These are phyloP conservation scores for Penicillium griseofulvum DNA, from an alignment of 2,329 filamentous ascomycete species.

Conservation along the genomic window DNA sequence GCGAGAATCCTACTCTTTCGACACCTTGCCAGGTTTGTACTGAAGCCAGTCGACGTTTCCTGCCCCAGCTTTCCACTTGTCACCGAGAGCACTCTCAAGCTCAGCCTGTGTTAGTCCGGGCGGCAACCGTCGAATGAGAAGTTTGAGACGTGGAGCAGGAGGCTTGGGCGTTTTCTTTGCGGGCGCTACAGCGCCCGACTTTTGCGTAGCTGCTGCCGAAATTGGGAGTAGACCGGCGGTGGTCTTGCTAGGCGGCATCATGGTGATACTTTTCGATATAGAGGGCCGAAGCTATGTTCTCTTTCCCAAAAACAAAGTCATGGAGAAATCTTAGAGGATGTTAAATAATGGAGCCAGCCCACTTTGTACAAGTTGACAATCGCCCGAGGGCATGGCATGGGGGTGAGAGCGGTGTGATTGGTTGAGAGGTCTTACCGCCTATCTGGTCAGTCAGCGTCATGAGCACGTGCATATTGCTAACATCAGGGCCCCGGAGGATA, in stretches of 20 bases:
- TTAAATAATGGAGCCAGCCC: neutral
- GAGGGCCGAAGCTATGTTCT: neutral
- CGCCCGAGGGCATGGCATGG: neutral
- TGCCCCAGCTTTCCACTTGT: conserved; percentile 75
- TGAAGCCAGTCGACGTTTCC: conserved; percentile 83
- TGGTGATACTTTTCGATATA: conserved; percentile 5
- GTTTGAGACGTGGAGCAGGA: conserved; percentile 68
- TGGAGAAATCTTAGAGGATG: neutral
- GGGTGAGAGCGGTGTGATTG: neutral
- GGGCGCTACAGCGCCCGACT: conserved; percentile 41
- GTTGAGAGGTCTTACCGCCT: neutral
- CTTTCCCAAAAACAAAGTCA: neutral
- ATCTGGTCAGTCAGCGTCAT: neutral
- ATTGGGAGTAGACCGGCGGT: conserved; percentile 57
- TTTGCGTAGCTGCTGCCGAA: conserved; percentile 47
- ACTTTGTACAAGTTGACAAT: neutral
- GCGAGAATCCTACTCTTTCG: conserved; percentile 65
- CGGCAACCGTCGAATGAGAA: conserved; percentile 79
- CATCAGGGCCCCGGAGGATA: neutral
- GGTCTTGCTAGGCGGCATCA: conserved; percentile 35
- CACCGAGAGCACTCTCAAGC: conserved; percentile 68
- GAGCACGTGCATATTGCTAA: neutral
- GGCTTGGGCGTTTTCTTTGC: conserved; percentile 46
- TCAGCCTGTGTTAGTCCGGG: conserved; percentile 80
- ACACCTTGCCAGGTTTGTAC: conserved; percentile 72